Conservation (phyloP, 2,329 filamentous ascomycete species). For the Huntiella omanensis region DNA sequence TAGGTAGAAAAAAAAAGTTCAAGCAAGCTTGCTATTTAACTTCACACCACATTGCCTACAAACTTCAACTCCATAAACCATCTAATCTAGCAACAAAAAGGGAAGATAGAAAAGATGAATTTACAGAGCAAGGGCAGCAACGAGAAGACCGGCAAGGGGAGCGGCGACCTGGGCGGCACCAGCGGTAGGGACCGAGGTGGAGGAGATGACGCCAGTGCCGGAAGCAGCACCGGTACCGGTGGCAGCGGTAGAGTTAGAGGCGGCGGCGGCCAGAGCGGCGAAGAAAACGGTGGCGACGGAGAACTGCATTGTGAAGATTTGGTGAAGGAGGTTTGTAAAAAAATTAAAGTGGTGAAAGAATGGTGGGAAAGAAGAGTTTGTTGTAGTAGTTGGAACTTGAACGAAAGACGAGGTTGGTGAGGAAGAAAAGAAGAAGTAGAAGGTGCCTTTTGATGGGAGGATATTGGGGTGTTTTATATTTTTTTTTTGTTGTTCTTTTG, state of each 20-base stretch:
- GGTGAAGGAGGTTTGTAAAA: too few species aligned
- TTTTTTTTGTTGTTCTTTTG: too few species aligned
- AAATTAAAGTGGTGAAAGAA: constrained; percentile 11
- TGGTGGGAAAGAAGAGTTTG: constrained; percentile 9
- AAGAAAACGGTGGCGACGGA: constrained; percentile 10
- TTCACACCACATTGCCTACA: too few species aligned
- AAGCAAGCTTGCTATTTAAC: too few species aligned
- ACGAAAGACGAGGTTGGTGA: constrained; percentile 10
- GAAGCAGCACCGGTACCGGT: constrained; percentile 9
- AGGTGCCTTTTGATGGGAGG: background rate
- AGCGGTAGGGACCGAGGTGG: constrained; percentile 11
- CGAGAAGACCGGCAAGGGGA: constrained; percentile 10
- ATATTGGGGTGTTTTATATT: constrained; percentile 6
- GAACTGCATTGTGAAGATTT: constrained; percentile 11
- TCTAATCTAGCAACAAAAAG: background rate
- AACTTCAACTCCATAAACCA: background rate
- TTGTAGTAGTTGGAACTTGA: constrained; percentile 12
- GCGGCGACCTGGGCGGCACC: constrained; percentile 11
- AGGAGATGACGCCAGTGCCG: constrained; percentile 7
- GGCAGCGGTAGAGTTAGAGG: constrained; percentile 7
- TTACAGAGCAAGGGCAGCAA: constrained; percentile 11
- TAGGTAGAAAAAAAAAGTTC: too few species aligned
- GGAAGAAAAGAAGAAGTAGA: background rate
- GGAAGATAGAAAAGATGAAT: background rate
- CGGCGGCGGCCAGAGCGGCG: constrained; percentile 9